Percentiles rank a stretch among this genome's conserved stretches.
phyloP scores from a whole-genome alignment of 345 rosid genomes.

The Lepidium sativum region DNA sequence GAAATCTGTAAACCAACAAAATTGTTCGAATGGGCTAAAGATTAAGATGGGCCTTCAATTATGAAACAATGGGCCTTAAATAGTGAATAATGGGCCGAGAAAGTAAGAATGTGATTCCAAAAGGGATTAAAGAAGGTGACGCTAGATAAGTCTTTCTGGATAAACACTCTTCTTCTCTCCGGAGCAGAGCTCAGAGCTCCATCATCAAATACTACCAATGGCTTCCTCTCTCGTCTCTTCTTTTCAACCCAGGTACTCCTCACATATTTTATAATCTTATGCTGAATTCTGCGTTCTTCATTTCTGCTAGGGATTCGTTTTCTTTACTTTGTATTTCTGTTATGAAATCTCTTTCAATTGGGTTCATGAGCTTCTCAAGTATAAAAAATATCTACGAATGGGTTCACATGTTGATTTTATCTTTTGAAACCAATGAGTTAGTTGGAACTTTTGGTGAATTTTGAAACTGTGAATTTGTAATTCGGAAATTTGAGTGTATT shows the following conservation, averaged over 20 bases:
- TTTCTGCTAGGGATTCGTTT: background rate
- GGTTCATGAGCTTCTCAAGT: background rate
- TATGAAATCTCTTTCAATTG: background rate
- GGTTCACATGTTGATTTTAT: background rate
- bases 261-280: background rate
- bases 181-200: constrained; percentile 36
- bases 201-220: constrained; percentile 31
- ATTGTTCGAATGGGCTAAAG: background rate
- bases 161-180: constrained; percentile 8
- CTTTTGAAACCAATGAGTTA: background rate
- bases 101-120: background rate
- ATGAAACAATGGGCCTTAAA: background rate
- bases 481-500: background rate
- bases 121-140: background rate
- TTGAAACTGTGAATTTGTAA: background rate
- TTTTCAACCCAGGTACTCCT: constrained; percentile 49
- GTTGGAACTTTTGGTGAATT: background rate
- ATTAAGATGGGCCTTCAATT: background rate
- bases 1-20: background rate
- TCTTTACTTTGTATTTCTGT: background rate
- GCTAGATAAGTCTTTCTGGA: constrained; percentile 20
- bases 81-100: background rate
- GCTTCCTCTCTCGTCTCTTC: constrained; percentile 58
- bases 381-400: background rate
- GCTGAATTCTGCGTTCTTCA: background rate